Conservation (phyloP, 2,329 filamentous ascomycete genomes). For the Zymoseptoria passerinii region DNA sequence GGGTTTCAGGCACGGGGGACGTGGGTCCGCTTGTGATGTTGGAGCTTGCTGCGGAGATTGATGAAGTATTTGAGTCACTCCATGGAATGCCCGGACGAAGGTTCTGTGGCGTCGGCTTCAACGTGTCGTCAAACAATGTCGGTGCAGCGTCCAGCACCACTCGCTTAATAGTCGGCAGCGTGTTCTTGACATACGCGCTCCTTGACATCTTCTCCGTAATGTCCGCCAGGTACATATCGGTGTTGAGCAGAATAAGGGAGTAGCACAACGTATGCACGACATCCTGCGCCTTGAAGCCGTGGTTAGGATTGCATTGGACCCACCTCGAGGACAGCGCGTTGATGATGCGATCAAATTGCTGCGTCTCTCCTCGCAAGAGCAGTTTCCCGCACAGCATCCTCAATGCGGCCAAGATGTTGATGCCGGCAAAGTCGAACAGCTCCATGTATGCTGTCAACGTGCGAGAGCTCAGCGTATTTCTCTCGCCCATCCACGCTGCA, state of each 20-base stretch:
- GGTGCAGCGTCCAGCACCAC: constrained; percentile 65
- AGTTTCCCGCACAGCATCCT: constrained; percentile 74
- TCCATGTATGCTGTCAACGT: constrained; percentile 79
- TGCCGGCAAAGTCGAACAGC: constrained; percentile 74
- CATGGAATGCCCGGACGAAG: constrained; percentile 25
- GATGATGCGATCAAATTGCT: constrained; percentile 91
- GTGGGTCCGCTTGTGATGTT: background rate
- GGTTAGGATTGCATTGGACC: constrained; percentile 85
- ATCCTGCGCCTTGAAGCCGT: constrained; percentile 89
- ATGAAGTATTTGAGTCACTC: constrained; percentile 22
- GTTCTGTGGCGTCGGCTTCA: constrained; percentile 14
- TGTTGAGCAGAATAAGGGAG: constrained; percentile 89
- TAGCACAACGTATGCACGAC: constrained; percentile 97
- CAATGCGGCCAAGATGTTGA: constrained; percentile 71
- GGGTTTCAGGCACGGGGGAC: constrained; percentile 3
- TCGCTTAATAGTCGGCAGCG: constrained; percentile 77
- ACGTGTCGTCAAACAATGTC: constrained; percentile 49
- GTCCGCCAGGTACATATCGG: constrained; percentile 88
- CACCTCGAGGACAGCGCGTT: constrained; percentile 82
- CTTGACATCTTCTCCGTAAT: constrained; percentile 96
- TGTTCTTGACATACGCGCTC: constrained; percentile 92
- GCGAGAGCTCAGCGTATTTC: constrained; percentile 44
- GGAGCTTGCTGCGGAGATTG: background rate
- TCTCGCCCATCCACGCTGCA: constrained; percentile 79
- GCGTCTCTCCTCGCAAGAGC: constrained; percentile 81